Conservation (phyloP, 129 eudicot species). For the Scalesia atractyloides region DNA sequence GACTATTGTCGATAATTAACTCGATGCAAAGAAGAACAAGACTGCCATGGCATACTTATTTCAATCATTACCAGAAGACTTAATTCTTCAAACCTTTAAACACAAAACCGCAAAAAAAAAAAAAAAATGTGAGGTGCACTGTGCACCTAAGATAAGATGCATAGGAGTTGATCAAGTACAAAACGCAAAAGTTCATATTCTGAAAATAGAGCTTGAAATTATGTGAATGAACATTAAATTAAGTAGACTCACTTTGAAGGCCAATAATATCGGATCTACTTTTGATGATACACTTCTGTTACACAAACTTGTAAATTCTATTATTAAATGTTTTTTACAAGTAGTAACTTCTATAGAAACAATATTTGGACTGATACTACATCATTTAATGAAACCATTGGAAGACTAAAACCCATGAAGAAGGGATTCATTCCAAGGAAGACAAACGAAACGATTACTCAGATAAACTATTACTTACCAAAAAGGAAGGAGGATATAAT, state of each 20-base stretch:
- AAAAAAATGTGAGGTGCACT: no score
- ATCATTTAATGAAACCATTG: not conserved
- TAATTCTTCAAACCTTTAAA: no score
- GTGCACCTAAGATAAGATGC: no score
- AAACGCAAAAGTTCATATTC: not conserved
- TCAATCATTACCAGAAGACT: no score
- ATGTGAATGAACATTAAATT: no score
- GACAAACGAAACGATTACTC: not conserved
- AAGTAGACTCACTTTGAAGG: not conserved
- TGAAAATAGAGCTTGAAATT: not conserved
- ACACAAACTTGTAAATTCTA: not conserved
- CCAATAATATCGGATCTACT: not conserved
- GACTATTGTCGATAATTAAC: no score
- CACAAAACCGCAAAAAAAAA: no score
- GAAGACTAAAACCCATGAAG: not conserved
- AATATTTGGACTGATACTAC: not conserved
- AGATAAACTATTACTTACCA: not conserved
- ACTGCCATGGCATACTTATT: no score
- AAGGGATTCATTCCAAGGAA: not conserved
- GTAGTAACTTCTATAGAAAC: not conserved
- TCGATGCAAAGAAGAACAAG: no score
- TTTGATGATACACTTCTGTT: not conserved
- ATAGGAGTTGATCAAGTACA: not conserved
- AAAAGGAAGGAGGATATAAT: not conserved
- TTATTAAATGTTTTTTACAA: not conserved